These are phyloP conservation scores for Corylus heterophylla DNA, from an alignment of 306 rosid genomes.

Conservation along the genomic window DNA sequence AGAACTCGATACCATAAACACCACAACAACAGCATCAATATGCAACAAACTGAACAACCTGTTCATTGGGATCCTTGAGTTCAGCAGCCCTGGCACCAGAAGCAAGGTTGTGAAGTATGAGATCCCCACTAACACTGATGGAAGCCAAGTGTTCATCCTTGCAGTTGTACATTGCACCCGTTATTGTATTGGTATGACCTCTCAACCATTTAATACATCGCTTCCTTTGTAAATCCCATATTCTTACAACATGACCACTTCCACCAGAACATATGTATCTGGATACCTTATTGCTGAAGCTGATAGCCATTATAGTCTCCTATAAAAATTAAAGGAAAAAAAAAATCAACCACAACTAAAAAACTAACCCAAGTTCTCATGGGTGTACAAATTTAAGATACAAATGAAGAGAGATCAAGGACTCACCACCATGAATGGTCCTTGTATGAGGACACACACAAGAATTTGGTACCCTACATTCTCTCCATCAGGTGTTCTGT, in stretches of 20 bases:
- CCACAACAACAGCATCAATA: conserved; percentile 17
- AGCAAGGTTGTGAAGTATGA: conserved; percentile 93
- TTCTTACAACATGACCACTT: conserved; percentile 89
- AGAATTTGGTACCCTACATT: conserved; percentile 4
- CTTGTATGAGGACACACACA: conserved; percentile 2
- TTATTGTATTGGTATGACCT: conserved; percentile 83
- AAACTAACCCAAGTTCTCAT: conserved; percentile 20
- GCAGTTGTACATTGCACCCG: conserved; percentile 92
- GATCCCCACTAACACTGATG: conserved; percentile 91
- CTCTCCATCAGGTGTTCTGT: neutral
- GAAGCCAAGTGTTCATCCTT: conserved; percentile 98
- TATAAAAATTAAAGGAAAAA: conserved; percentile 26
- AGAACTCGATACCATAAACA: conserved; percentile 26
- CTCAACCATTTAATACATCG: conserved; percentile 93
- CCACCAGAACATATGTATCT: conserved; percentile 95
- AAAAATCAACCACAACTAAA: neutral
- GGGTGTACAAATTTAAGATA: conserved; percentile 13
- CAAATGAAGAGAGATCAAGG: conserved; percentile 16
- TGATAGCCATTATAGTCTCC: conserved; percentile 83
- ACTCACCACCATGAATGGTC: conserved; percentile 14
- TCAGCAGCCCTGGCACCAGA: conserved; percentile 94
- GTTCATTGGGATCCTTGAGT: conserved; percentile 90
- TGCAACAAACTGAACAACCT: conserved; percentile 61
- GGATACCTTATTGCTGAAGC: conserved; percentile 96
- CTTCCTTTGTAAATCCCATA: conserved; percentile 97